Evolutionary conservation across 345 rosid genomes (phyloP).

Genomic region (Eucalyptus tenuipes): DNA sequence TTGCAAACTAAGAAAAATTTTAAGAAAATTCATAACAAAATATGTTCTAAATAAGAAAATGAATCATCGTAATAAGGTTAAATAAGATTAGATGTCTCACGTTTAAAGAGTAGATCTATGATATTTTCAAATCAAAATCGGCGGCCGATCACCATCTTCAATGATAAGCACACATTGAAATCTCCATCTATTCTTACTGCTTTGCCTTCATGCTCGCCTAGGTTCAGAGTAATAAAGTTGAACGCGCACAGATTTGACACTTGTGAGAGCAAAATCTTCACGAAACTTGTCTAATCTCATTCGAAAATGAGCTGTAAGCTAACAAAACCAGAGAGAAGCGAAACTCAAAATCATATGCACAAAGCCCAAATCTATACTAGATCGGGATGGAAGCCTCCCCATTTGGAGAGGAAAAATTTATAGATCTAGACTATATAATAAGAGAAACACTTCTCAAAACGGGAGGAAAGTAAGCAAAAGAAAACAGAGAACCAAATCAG

Average conservation of each 20-base stretch:
- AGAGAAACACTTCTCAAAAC: not conserved
- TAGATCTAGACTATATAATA: not conserved
- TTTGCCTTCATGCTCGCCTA: accelerated
- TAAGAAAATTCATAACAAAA: no score
- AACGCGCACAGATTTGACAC: accelerated
- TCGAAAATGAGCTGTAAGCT: accelerated
- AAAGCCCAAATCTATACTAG: not conserved
- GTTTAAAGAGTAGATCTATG: no score
- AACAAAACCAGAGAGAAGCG: accelerated
- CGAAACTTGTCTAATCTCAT: accelerated
- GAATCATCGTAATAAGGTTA: no score
- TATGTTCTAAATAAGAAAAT: no score
- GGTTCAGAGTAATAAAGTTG: no score
- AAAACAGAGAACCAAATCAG: not conserved
- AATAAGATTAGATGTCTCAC: accelerated
- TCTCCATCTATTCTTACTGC: accelerated
- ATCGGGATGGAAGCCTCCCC: not conserved
- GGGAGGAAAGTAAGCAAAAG: not conserved
- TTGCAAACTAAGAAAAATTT: no score
- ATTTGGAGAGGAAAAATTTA: accelerated
- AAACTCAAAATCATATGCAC: not conserved
- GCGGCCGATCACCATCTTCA: accelerated
- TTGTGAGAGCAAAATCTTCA: not conserved
- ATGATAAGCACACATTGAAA: no score
- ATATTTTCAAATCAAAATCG: accelerated